phyloP scores from a whole-genome alignment of 345 rosid species.

The Populus simonii region DNA sequence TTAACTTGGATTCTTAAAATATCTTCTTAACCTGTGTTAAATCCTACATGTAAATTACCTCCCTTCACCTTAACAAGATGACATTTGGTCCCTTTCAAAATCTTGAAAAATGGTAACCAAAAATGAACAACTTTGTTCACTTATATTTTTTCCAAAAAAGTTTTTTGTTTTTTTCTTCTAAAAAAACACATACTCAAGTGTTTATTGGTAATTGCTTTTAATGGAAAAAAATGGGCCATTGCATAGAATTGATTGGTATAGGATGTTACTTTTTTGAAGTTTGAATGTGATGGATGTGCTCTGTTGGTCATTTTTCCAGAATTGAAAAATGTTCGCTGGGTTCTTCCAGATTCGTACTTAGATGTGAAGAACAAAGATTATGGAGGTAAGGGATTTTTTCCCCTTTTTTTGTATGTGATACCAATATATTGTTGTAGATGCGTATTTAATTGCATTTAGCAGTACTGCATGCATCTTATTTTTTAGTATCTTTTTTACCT shows the following conservation, averaged over 20 bases:
- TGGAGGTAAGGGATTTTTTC: conserved; percentile 56
- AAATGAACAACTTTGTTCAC: neutral
- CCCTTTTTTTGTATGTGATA: neutral
- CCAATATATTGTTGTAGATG: neutral
- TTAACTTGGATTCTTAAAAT: neutral
- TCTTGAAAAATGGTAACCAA: neutral
- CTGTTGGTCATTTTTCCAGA: conserved; percentile 36
- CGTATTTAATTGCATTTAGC: neutral
- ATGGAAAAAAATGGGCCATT: neutral
- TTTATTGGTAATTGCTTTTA: too few relatives aligned
- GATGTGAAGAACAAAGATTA: conserved; percentile 91
- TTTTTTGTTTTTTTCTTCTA: too few relatives aligned
- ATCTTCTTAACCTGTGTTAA: neutral
- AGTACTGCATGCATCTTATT: neutral
- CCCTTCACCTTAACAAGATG: neutral
- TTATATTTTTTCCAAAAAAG: too few relatives aligned
- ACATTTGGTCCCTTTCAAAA: neutral
- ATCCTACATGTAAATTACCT: neutral
- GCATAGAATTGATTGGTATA: neutral
- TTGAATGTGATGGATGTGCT: neutral
- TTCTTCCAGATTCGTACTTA: conserved; percentile 93
- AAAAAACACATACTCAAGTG: neutral
- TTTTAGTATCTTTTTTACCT: neutral
- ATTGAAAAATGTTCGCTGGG: conserved; percentile 82
- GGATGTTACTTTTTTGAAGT: neutral